These are phyloP conservation scores for Globisporangium barbulae DNA, from an alignment of 352 stramenopile species.

Conservation along the genomic window DNA sequence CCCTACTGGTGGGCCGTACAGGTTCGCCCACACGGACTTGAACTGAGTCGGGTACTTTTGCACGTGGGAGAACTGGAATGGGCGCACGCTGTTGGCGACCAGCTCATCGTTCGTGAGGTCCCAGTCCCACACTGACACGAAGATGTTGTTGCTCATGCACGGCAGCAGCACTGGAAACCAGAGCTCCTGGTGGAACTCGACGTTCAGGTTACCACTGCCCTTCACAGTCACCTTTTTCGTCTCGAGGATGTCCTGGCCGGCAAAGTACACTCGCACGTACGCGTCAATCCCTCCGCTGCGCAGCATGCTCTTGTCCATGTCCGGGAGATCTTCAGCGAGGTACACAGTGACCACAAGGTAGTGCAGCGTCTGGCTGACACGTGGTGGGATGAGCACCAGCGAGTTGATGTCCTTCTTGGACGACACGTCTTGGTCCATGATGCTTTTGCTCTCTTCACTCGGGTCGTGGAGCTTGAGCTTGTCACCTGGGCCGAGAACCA, in stretches of 20 bases:
- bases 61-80: conserved; percentile 77
- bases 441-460: conserved; percentile 31
- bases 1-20: conserved; percentile 78
- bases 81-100: conserved; percentile 57
- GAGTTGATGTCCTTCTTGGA: conserved; percentile 68
- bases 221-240: conserved; percentile 71
- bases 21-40: conserved; percentile 64
- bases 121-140: conserved; percentile 84
- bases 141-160: conserved; percentile 80
- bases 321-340: conserved; percentile 69
- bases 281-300: conserved; percentile 73
- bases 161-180: conserved; percentile 85
- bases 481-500: conserved; percentile 82
- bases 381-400: conserved; percentile 79
- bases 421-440: conserved; percentile 36
- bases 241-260: conserved; percentile 60
- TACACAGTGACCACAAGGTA: conserved; percentile 84
- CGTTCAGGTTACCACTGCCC: conserved; percentile 38
- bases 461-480: conserved; percentile 68
- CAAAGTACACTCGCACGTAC: conserved; percentile 78
- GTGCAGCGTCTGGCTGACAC: conserved; percentile 58
- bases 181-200: conserved; percentile 75
- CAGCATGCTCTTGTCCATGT: conserved; percentile 81
- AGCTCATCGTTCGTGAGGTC: conserved; percentile 67
- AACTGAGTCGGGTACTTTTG: conserved; percentile 56